phyloP scores from a whole-genome alignment of 1,284 basidiomycete species.

The Sanguinoderma infundibulare region DNA sequence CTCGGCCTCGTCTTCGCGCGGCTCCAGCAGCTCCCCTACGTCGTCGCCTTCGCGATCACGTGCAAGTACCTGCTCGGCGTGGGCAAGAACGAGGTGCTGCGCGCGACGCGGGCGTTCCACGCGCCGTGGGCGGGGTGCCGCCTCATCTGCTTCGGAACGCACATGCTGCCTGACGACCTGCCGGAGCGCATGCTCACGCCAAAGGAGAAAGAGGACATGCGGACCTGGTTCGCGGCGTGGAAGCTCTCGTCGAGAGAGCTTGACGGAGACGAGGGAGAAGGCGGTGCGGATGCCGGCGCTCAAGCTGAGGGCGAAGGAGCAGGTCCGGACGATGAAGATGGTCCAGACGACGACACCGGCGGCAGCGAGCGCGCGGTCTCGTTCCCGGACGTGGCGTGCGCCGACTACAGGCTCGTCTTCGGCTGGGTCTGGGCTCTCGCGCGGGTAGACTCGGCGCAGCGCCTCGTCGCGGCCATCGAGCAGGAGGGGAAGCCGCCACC shows the following conservation, averaged over 20 bases:
- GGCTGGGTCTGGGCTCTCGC: constrained; percentile 1
- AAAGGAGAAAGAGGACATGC: not conserved
- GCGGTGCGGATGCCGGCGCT: not conserved
- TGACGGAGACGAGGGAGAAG: not conserved
- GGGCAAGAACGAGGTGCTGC: not conserved
- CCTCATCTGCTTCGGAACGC: constrained; percentile 3
- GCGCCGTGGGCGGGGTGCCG: constrained; percentile 6
- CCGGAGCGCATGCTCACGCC: constrained; percentile 2
- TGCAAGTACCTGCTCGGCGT: constrained; percentile 2
- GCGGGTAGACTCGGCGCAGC: not conserved
- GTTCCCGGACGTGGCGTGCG: constrained; percentile 1
- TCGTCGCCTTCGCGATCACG: not conserved
- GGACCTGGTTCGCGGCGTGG: not conserved
- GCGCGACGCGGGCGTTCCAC: not conserved
- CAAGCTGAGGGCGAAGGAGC: not conserved
- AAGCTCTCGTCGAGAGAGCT: not conserved
- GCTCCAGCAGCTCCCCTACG: not conserved
- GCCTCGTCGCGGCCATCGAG: not conserved
- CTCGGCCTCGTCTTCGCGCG: not conserved
- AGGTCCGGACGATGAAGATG: no score
- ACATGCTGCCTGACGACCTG: not conserved
- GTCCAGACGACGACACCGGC: not conserved
- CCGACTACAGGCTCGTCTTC: not conserved
- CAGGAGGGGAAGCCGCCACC: not conserved
- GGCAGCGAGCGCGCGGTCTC: not conserved